Conservation (phyloP, 169 alveolate species). For the Plasmodium blacklocki region DNA sequence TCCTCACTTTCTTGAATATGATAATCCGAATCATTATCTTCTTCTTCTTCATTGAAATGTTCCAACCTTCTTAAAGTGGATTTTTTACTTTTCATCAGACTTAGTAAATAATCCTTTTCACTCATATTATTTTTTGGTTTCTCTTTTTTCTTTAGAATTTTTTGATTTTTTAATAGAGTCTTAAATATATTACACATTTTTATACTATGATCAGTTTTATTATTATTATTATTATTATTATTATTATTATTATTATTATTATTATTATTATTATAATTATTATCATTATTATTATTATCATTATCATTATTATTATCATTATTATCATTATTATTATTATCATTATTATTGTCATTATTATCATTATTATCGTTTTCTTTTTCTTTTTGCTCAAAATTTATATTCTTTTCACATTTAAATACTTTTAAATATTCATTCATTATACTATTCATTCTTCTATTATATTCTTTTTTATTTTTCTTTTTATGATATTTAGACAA, state of each 20-base stretch:
- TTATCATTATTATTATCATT: no score
- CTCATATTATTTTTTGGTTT: not conserved
- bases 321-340: no score
- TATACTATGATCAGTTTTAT: not conserved
- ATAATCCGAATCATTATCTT: not conserved
- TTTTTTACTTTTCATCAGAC: slow-evolving; percentile 2
- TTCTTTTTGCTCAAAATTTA: no score
- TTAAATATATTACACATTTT: slow-evolving; percentile 34
- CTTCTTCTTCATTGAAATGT: not conserved
- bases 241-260: no score
- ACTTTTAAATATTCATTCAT: no score
- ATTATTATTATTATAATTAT: no score
- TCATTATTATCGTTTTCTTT: no score
- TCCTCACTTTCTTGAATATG: not conserved
- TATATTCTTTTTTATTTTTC: slow-evolving; percentile 3
- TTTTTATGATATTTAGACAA: slow-evolving; percentile 10
- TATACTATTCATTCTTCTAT: slow-evolving; percentile 2
- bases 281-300: no score
- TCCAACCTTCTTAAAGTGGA: not conserved
- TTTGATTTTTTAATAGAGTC: slow-evolving; percentile 1
- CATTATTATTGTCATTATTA: no score
- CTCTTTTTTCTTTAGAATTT: slow-evolving; percentile 4
- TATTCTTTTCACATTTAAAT: no score
- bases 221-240: no score
- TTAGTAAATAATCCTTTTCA: slow-evolving; percentile 41